Evolutionary conservation across 768 basidiomycete species (phyloP), one percentile per base, ranked within the genome.

Genomic region (Cystoderma amianthinum): DNA sequence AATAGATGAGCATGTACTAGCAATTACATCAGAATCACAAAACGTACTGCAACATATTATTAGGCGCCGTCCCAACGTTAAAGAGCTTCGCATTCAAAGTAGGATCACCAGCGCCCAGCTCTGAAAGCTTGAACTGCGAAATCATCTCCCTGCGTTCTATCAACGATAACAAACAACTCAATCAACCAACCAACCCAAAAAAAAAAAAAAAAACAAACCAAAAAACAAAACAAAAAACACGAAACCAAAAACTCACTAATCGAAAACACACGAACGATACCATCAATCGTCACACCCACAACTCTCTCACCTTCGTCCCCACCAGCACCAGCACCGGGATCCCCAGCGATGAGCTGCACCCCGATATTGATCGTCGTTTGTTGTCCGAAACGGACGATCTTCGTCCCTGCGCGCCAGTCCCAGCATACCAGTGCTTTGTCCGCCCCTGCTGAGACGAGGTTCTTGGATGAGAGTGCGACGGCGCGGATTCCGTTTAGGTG

Each of bases 331-430:
- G 53, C 60, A 7, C 59, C 59, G 16, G 41, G 53, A 44, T 46
- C 63, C 16, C 74, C 72, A 30, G 75, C 73, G 22, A 92, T 75
- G 20, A 94, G 74, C 61, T 92, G 89, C 19, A 95, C 86, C 6
- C 91, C 92, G 38, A 92, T 86, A 53, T 89, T 91, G 49, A 91
- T 77, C 5, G 89, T 94, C 7, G 89, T 94, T 64, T 93, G 90
- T 57, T 95, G 92, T 1, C 91, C 92, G 50, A 93, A 94, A 13
- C 89, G 69, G 25, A 91, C 85, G 36, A 92, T 83, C 68, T 94
- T 95, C 9, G 79, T 82, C 10, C 92, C 92, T 0, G 83, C 72
- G 3, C 90, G 76, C 88, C 87, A 90, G 60, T 91, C 86, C 88
- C 87, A 93, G 51, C 85, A 88, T 11, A 94, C 90, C 64, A 56